Evolutionary conservation across 2,329 filamentous ascomycete species (phyloP), one percentile per base, ranked within the genome.

Genomic region (Phaeophleospora eucalypticola): DNA sequence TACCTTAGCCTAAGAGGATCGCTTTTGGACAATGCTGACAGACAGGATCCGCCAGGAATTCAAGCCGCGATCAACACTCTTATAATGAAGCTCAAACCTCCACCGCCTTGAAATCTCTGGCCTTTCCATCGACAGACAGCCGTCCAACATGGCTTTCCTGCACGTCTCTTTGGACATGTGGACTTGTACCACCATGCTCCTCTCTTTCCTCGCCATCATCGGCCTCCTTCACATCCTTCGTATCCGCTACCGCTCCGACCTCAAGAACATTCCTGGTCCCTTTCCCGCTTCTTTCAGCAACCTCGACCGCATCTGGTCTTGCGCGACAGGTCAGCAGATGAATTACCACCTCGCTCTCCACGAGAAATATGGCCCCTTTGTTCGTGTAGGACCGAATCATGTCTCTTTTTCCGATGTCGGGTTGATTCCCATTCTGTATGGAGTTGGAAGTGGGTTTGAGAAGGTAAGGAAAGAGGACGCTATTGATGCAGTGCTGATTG

Each of bases 321-420:
- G 87, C 18, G 89, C 85, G 83, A 72, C 87, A 10, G 65, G 89
- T 77, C 84, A 3, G 71, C 76, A 14, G 84, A 85, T 6, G 71
- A 87, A 32, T 73, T 89, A 57, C 35, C 54, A 60, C 40, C 36
- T 59, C 54, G 63, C 80, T 29, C 68, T 78, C 1, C 86, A 91
- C 68, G 76, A 81, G 68, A 80, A 80, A 57, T 71, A 84, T 21
- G 87, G 87, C 1, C 79, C 80, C 3, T 66, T 91, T 0, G 81
- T 90, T 19, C 78, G 87, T 18, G 83, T 90, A 56, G 83, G 86
- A 58, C 86, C 87, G 0, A 81, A 86, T 55, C 85, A 89, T 58
- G 73, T 89, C 56, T 86, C 82, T 48, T 72, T 91, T 41, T 82
- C 80, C 45, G 84, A 89, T 58, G 82, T 83, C 27, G 73, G 71